Evolutionary conservation across 495 filamentous ascomycete genomes (phyloP).

Genomic region (Ascodesmis nigricans): DNA sequence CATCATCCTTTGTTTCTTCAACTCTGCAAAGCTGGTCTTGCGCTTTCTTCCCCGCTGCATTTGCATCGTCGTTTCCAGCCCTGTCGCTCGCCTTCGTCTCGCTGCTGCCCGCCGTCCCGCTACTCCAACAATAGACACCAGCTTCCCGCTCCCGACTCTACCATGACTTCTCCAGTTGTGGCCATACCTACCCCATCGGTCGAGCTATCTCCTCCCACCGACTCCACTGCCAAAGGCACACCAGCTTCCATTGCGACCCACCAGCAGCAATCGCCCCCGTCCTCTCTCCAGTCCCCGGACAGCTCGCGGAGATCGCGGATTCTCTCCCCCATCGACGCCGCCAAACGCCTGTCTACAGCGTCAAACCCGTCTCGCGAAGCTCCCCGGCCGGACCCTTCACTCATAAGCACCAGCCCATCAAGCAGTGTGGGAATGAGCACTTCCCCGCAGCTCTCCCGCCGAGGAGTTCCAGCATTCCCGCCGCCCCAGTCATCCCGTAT

Average conservation of each 20-base stretch:
- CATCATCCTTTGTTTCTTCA: slow-evolving; percentile 5
- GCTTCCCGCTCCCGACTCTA: no score
- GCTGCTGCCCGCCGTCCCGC: slow-evolving; percentile 1
- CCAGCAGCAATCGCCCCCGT: no score
- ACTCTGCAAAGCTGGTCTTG: no score
- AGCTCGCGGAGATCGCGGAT: slow-evolving; percentile 3
- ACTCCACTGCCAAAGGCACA: no score
- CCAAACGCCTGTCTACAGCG: slow-evolving; percentile 17
- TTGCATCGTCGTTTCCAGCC: background rate
- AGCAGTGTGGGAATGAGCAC: no score
- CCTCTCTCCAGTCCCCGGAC: no score
- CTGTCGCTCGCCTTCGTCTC: background rate
- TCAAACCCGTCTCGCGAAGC: slow-evolving; percentile 22
- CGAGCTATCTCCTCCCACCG: slow-evolving; percentile 1
- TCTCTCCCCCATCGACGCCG: slow-evolving; percentile 2
- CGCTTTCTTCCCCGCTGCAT: no score
- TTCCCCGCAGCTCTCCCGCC: slow-evolving; percentile 30
- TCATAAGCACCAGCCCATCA: no score
- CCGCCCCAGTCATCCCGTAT: slow-evolving; percentile 39
- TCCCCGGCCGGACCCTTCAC: slow-evolving; percentile 21
- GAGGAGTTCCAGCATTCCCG: slow-evolving; percentile 32
- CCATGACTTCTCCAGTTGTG: slow-evolving; percentile 4
- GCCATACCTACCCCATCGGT: slow-evolving; percentile 1
- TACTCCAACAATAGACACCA: no score
- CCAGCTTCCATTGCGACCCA: no score